Conservation (phyloP, 306 rosid species). For the Myrica gale region DNA sequence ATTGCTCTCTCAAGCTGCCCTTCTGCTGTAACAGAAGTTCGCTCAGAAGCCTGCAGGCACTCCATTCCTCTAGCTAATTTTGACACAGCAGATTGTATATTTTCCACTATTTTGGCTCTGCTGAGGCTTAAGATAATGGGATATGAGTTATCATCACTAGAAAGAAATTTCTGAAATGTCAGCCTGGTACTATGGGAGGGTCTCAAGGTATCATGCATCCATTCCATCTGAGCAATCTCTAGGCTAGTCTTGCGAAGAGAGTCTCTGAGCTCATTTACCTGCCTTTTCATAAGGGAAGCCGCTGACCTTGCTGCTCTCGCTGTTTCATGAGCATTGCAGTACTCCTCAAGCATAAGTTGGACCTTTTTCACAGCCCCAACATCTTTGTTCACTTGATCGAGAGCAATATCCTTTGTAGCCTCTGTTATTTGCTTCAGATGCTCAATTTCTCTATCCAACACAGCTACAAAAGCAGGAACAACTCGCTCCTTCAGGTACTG, state of each 20-base stretch:
- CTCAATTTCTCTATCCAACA: slow-evolving; percentile 73
- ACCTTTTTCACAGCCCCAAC: slow-evolving; percentile 57
- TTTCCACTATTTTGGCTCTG: slow-evolving; percentile 76
- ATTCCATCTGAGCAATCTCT: slow-evolving; percentile 86
- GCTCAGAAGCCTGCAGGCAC: slow-evolving; percentile 77
- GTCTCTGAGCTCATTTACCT: slow-evolving; percentile 73
- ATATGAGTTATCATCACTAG: slow-evolving; percentile 62
- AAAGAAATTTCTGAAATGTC: slow-evolving; percentile 58
- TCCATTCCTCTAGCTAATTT: slow-evolving; percentile 72
- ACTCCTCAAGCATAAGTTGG: slow-evolving; percentile 75
- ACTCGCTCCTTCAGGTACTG: slow-evolving; percentile 71
- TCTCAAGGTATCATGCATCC: slow-evolving; percentile 77
- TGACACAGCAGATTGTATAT: slow-evolving; percentile 68
- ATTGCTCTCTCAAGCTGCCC: slow-evolving; percentile 97
- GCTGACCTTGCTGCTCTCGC: slow-evolving; percentile 90
- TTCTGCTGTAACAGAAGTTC: slow-evolving; percentile 72
- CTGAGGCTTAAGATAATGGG: slow-evolving; percentile 56
- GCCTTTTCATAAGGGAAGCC: slow-evolving; percentile 71
- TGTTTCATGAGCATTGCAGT: slow-evolving; percentile 88
- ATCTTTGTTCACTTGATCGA: slow-evolving; percentile 58
- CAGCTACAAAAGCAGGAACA: slow-evolving; percentile 64
- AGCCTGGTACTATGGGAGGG: slow-evolving; percentile 64
- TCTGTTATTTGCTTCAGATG: slow-evolving; percentile 61
- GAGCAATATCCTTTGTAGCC: slow-evolving; percentile 46
- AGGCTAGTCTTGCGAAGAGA: slow-evolving; percentile 69